A percentile compares a stretch with the other conserved stretches of the same genome.
phyloP scores from a whole-genome alignment of 2,329 filamentous ascomycete species.

The Xylaria sp. region DNA sequence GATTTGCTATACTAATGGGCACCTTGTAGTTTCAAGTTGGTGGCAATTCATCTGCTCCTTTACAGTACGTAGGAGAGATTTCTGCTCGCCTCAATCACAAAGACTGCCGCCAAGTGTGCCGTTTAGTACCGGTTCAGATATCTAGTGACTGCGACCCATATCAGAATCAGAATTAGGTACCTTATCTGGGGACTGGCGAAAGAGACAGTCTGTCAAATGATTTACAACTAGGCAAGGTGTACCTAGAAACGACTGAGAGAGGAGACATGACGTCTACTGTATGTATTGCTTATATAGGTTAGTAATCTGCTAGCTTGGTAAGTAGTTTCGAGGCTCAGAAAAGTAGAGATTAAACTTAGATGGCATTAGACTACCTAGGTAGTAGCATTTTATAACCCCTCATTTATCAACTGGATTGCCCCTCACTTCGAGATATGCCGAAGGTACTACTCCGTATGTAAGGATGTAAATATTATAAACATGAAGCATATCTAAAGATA shows the following conservation, averaged over 20 bases:
- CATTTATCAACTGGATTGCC: conserved; percentile 30
- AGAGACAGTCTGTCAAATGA: conserved; percentile 4
- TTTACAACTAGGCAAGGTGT: background rate
- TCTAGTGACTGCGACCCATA: background rate
- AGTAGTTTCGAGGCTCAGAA: conserved; percentile 16
- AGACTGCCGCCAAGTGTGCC: too few species aligned
- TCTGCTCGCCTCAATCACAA: too few species aligned
- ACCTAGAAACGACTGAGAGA: background rate
- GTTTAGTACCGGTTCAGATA: background rate
- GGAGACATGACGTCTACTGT: background rate
- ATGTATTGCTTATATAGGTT: background rate
- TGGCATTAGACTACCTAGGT: too few species aligned
- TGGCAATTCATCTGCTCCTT: too few species aligned
- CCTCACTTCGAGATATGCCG: background rate
- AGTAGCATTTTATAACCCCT: conserved; percentile 15
- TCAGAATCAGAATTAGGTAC: background rate
- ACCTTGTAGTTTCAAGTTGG: too few species aligned
- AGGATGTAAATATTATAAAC: too few species aligned
- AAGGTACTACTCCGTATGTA: background rate
- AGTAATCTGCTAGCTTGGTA: background rate
- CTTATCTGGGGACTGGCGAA: background rate
- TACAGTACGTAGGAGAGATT: too few species aligned
- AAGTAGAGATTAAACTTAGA: background rate
- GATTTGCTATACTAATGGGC: too few species aligned
- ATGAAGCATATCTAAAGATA: too few species aligned